phyloP scores from a whole-genome alignment of 1,284 basidiomycete species.

The Ceratobasidium sp. region DNA sequence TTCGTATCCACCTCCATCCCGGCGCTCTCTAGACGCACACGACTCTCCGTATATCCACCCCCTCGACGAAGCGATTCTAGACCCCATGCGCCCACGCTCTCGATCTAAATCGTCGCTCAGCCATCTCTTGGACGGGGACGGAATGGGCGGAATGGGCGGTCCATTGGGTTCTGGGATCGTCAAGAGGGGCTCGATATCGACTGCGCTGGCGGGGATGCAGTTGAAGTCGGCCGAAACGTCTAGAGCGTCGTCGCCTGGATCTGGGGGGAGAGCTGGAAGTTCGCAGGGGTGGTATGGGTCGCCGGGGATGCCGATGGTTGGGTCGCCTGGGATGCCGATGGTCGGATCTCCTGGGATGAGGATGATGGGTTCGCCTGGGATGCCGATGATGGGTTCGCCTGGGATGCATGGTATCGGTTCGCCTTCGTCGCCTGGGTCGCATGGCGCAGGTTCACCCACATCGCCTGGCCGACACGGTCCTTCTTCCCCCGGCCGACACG shows the following conservation, averaged over 20 bases:
- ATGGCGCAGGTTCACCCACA: not conserved
- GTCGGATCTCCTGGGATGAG: not conserved
- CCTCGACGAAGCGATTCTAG: not conserved
- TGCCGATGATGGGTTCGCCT: not conserved
- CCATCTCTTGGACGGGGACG: conserved; percentile 35
- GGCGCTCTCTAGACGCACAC: not conserved
- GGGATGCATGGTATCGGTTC: not conserved
- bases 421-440: not conserved
- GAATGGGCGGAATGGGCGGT: conserved; percentile 18
- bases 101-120: conserved; percentile 37
- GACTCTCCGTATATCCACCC: not conserved
- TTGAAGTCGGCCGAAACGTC: conserved; percentile 25
- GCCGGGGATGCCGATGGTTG: too few species aligned
- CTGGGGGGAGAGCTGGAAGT: too few species aligned
- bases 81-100: not conserved
- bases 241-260: conserved; percentile 32
- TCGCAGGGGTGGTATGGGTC: not conserved
- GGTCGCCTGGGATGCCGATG: too few species aligned
- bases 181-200: conserved; percentile 34
- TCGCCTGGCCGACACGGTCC: too few species aligned
- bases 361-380: not conserved
- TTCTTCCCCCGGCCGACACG: too few species aligned
- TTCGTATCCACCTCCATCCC: not conserved
- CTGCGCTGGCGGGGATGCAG: conserved; percentile 27
- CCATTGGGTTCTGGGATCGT: not conserved